phyloP scores from a whole-genome alignment of 2,329 filamentous ascomycete genomes.

The Trichoderma arundinaceum region DNA sequence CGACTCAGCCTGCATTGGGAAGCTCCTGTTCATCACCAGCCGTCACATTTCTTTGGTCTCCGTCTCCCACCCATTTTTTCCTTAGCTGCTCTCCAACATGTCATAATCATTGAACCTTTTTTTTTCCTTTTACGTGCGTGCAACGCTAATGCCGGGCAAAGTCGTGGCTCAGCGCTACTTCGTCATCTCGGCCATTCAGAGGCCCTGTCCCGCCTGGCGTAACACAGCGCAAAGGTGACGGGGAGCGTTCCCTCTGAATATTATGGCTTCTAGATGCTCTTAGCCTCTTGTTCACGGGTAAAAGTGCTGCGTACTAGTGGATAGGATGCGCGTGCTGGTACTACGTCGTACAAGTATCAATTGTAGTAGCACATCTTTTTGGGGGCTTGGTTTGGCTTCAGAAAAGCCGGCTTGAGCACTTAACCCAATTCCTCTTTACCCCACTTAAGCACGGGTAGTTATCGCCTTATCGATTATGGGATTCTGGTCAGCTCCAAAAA shows the following conservation, averaged over 20 bases:
- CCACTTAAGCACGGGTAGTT: constrained; percentile 29
- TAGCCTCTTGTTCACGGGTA: neutral
- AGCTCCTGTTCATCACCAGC: constrained; percentile 16
- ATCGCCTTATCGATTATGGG: constrained; percentile 30
- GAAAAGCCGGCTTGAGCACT: neutral
- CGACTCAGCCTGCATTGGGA: constrained; percentile 27
- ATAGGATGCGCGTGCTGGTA: neutral
- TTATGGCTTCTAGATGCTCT: constrained; percentile 8
- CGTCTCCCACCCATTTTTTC: neutral
- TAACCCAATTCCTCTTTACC: neutral
- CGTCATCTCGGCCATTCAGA: constrained; percentile 20
- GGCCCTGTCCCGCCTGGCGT: neutral
- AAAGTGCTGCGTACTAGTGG: neutral
- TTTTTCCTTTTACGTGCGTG: neutral
- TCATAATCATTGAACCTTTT: neutral
- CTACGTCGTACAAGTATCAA: no score
- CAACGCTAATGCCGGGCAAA: constrained; percentile 28
- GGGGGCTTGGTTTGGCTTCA: neutral
- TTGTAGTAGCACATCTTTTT: neutral
- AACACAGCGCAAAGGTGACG: constrained; percentile 16
- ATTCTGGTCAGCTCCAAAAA: constrained; percentile 15
- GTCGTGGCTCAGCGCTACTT: constrained; percentile 25
- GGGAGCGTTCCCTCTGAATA: constrained; percentile 4
- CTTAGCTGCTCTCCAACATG: constrained; percentile 5
- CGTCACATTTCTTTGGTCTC: neutral